Base-by-base conservation (phyloP, 768 basidiomycete genomes). In the Galerina marginata region DNA sequence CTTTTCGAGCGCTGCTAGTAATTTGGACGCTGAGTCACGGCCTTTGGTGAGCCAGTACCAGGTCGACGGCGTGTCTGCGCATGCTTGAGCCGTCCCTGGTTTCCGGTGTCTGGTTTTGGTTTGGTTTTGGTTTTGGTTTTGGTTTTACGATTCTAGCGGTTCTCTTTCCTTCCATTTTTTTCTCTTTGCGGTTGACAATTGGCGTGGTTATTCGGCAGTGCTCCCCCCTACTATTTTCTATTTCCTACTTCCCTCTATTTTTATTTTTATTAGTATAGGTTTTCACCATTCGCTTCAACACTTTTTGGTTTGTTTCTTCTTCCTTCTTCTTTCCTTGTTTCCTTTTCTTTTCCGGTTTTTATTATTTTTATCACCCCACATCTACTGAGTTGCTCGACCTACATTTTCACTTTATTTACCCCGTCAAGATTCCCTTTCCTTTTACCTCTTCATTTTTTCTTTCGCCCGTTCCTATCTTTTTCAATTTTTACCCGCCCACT, bases 31-130 rank as follows among this genome's bases (percentile, higher is more conserved):
- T 38, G 68, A 69, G 47, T 26, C 42, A 33, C 58, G 61, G 25
- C 64, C 63, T 26, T 58, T 66, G 51, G 63, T 48, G 52, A 50
- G 57, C 59, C 42, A 33, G 29, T 44, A 60, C 59, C 42, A 57
- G 16, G 49, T 26, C 20, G 50, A 57, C 5, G 39, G 23, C 12
- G 23, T 54, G 10, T 44, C 49, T 33, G 55, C 51, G 20, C 20
- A 20, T 20, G 20, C 20, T 20, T 20, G 20, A 20, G 20, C 20
- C 20, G 20, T 20, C 20, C 20, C 20, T 20, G 1, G 20, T 20
- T 38, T 60, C 37, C 54, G 10, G 20, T 50, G 16, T 23, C 15
- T 16, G 26, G n/a, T n/a, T n/a, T n/a, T n/a, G n/a, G n/a, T n/a
- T n/a, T 14, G 20, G 20, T 26, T 26, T 7, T 16, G 38, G 29